Percentiles rank a stretch among this genome's conserved stretches.
Conservation (phyloP, 495 filamentous ascomycete genomes). For the Thermothielavioides terrestris region DNA sequence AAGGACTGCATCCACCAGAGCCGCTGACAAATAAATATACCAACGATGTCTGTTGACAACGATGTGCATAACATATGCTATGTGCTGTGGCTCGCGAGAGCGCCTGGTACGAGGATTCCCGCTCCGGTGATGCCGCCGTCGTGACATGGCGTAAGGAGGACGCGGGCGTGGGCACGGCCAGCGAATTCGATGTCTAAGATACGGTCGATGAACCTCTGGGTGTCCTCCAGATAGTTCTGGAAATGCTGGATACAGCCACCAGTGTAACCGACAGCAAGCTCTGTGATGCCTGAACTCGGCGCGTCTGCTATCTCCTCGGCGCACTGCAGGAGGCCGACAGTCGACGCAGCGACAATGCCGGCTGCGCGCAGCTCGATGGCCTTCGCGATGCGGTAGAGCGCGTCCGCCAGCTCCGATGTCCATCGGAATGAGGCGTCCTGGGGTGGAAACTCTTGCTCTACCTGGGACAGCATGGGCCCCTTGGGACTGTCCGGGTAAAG, state of each 20-base stretch:
- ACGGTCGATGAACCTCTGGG: constrained; percentile 57
- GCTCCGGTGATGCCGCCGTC: constrained; percentile 73
- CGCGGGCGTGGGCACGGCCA: constrained; percentile 45
- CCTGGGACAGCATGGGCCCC: constrained; percentile 40
- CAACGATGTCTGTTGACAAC: neutral
- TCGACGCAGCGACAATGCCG: constrained; percentile 61
- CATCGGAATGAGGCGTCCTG: constrained; percentile 46
- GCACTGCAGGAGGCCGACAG: constrained; percentile 57
- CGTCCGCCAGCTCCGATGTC: constrained; percentile 47
- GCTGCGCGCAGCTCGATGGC: constrained; percentile 61
- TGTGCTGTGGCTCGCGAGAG: constrained; percentile 17
- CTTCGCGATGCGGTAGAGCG: constrained; percentile 52
- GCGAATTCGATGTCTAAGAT: constrained; percentile 52
- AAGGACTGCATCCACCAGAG: neutral
- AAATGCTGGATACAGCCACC: constrained; percentile 73
- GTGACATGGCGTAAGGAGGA: constrained; percentile 59
- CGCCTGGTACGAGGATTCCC: constrained; percentile 58
- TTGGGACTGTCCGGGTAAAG: constrained; percentile 45
- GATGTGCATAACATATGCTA: neutral
- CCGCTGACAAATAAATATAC: neutral
- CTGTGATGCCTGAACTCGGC: constrained; percentile 18
- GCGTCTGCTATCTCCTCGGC: constrained; percentile 50
- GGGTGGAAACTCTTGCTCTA: constrained; percentile 47
- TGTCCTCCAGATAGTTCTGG: constrained; percentile 60
- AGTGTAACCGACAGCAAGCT: constrained; percentile 68